Evolutionary conservation across 1,284 basidiomycete genomes (phyloP).

Genomic region (Sparassis latifolia): DNA sequence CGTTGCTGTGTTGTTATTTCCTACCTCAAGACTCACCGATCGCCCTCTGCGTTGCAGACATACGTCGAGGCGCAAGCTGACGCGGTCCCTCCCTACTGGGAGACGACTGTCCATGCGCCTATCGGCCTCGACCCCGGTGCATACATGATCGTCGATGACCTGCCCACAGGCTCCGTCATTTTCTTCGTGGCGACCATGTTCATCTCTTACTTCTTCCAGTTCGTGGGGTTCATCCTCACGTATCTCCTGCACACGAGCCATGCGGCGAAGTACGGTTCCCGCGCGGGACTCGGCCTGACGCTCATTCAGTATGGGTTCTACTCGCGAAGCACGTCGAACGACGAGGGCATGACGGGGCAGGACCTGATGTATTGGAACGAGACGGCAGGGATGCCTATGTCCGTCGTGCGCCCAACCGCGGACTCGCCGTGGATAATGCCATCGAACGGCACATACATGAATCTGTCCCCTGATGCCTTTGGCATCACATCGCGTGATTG

Average conservation of each 20-base stretch:
- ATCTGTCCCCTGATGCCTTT: constrained; percentile 30
- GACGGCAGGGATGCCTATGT: constrained; percentile 5
- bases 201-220: constrained; percentile 95
- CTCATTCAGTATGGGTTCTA: constrained; percentile 85
- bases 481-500: constrained; percentile 58
- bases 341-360: constrained; percentile 3
- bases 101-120: constrained; percentile 86
- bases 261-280: constrained; percentile 90
- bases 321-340: constrained; percentile 31
- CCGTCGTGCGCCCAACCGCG: neutral
- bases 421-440: neutral
- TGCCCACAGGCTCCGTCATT: constrained; percentile 64
- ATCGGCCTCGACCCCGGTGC: constrained; percentile 42
- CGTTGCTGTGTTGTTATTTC: constrained; percentile 8
- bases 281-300: constrained; percentile 91
- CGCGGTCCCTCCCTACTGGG: constrained; percentile 94
- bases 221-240: constrained; percentile 91
- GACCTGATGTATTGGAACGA: constrained; percentile 5
- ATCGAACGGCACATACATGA: constrained; percentile 8
- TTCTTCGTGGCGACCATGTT: constrained; percentile 77
- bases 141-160: constrained; percentile 70
- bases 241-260: constrained; percentile 93
- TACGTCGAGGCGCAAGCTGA: constrained; percentile 89
- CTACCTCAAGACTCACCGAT: neutral
- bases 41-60: constrained; percentile 39